Conservation (phyloP, 495 filamentous ascomycete genomes). For the Trichoderma erinaceum region DNA sequence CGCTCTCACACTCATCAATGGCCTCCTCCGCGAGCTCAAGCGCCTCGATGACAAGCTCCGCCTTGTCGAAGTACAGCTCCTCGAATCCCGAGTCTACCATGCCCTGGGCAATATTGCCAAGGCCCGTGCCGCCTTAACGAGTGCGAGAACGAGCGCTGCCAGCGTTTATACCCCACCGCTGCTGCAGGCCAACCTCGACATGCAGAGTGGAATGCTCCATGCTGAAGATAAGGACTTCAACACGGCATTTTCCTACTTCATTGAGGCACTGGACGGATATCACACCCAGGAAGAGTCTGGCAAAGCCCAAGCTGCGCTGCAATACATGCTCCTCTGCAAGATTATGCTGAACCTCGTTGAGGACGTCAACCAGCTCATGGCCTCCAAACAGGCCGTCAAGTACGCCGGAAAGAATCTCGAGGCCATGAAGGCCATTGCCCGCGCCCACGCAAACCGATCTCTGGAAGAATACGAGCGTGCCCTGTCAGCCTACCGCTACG, state of each 20-base stretch:
- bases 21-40: slow-evolving; percentile 90
- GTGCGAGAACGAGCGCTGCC: slow-evolving; percentile 87
- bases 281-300: slow-evolving; percentile 80
- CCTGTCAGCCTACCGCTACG: slow-evolving; percentile 78
- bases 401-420: slow-evolving; percentile 92
- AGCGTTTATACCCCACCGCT: slow-evolving; percentile 95
- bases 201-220: slow-evolving; percentile 98
- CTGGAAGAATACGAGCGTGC: slow-evolving; percentile 95
- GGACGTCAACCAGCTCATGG: slow-evolving; percentile 89
- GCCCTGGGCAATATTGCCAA: slow-evolving; percentile 95
- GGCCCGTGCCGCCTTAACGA: slow-evolving; percentile 89
- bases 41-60: slow-evolving; percentile 97
- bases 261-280: slow-evolving; percentile 96
- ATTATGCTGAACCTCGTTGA: slow-evolving; percentile 97
- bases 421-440: slow-evolving; percentile 97
- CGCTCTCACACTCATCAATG: slow-evolving; percentile 92
- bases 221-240: slow-evolving; percentile 99
- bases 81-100: slow-evolving; percentile 95
- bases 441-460: slow-evolving; percentile 87
- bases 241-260: slow-evolving; percentile 97
- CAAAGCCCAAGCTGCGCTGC: slow-evolving; percentile 83
- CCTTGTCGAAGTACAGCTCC: slow-evolving; percentile 95
- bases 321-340: slow-evolving; percentile 99
- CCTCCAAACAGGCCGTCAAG: slow-evolving; percentile 89
- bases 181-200: slow-evolving; percentile 91